Base-by-base conservation (phyloP, 179 eudicot species). In the Heliamphora pulchella region DNA sequence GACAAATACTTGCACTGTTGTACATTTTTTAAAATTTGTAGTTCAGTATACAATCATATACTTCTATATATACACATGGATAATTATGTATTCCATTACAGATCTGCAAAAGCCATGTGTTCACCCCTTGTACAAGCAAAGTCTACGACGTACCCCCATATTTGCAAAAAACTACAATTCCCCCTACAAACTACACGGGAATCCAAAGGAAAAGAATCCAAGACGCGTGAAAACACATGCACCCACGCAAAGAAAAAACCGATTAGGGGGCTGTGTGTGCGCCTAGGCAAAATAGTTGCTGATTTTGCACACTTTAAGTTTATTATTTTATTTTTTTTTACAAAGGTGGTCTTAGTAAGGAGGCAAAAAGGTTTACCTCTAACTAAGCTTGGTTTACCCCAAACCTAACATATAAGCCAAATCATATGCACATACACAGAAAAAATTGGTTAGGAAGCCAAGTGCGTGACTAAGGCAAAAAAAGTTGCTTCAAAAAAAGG, bases 331-430 rank as follows among this genome's bases (percentile, higher is more conserved):
- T 31, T 31, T 31, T 31, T 0, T 31, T 31, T 31, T 31, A 31
- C 31, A 31, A 31, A 31, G 31, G 31, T 31, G 31, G 31, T 7
- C 4, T 2, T 2, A 2, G 46, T 4, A 31, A 57, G 22, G 50
- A 57, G 8, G 51, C 51, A 57, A 75, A 74, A 74, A 17, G 78
- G 78, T 57, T 22, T 22, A 73, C 15, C 63, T 55, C 63, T 74
- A 31, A 17, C 64, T 55, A 74, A 41, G 31, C 65, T 75, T 58
- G 78, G 53, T 11, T 54, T 14, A 8, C 64, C 3, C 61, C 76
- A n/a, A 53, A 55, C 44, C 5, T 8, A 74, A 3, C 13, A 55
- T 4, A 39, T 9, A 39, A 63, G 68, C 68, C 31, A 31, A 31
- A 31, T 31, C 31, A 31, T 31, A 31, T 31, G 31, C 31, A 31